Base-by-base conservation (phyloP, 257 asterid genomes). In the Penstemon barbatus region DNA sequence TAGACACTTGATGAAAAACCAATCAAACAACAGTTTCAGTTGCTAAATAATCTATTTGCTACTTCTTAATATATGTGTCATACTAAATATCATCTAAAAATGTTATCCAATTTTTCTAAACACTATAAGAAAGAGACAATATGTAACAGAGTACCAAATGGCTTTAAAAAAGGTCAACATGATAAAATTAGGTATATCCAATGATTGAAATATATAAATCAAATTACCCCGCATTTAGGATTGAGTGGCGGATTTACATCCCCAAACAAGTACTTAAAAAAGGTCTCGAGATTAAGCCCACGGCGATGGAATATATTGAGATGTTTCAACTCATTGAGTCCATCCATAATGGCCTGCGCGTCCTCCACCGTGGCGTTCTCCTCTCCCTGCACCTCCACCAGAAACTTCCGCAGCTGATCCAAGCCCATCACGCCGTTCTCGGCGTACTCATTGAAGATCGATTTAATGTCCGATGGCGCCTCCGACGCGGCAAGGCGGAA, bases 401-500 rank as follows among this genome's bases (percentile, higher is more conserved):
- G 71, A 74, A 84, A 84, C 51, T 70, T 74, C 8, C 71, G 79
- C 73, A 84, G 72, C 13, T 77, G 79, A 4, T 82, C 85, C 10
- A 68, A 68, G 51, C 61, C 54, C 87, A 84, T 81, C 12, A 75
- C 64, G 10, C 87, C 85, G 77, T 77, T 81, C 7, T 79, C 85
- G 12, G 89, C 78, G 75, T 77, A 84, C 25, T 62, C 18, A 5
- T 48, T 15, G 66, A 84, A 84, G 3, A 82, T 18, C 63, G 62
- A 70, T 76, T 67, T 81, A 8, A 84, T 66, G n/a, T 73, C 84
- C 7, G 79, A 55, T 64, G 89, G 87, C 19, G 89, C 87, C 81
- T 81, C 85, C 63, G 85, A 42, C 9, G 83, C 78, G 43, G 87
- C 75, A 44, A 74, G 71, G 71, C 77, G 82, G 81, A 82, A 82